Conservation (phyloP, 768 basidiomycete species). For the Auricularia cornea region DNA sequence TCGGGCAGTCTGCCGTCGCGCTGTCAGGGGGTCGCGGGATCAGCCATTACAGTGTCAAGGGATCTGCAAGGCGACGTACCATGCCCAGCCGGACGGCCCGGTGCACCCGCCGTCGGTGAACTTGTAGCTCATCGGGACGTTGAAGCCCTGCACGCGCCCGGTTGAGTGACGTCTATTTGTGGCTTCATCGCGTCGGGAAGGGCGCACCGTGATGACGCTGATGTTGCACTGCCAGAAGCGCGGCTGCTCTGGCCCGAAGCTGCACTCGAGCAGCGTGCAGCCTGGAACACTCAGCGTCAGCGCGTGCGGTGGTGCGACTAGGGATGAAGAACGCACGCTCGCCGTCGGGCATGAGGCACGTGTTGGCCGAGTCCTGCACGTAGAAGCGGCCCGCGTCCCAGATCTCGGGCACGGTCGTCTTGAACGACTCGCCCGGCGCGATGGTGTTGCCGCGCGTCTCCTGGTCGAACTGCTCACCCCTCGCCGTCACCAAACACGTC, state of each 20-base stretch:
- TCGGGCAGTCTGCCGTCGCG: not conserved
- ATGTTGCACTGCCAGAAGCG: conserved; percentile 2
- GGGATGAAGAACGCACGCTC: not conserved
- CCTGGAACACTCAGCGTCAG: not conserved
- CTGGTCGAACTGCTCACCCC: not conserved
- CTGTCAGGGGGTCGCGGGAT: not conserved
- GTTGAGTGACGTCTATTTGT: too few species aligned
- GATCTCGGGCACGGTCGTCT: not conserved
- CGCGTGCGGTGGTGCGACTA: not conserved
- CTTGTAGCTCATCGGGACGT: not conserved
- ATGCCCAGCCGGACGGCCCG: not conserved
- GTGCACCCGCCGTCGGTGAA: not conserved
- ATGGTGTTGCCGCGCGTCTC: not conserved
- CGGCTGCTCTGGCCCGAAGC: not conserved
- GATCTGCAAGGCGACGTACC: not conserved
- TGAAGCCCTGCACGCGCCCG: not conserved
- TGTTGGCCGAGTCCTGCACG: not conserved
- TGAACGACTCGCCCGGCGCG: not conserved
- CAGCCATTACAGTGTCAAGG: not conserved
- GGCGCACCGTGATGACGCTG: not conserved
- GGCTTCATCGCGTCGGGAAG: not conserved
- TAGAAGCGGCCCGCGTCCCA: not conserved
- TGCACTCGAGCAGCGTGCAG: not conserved
- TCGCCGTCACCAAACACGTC: not conserved
- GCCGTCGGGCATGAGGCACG: not conserved